Percentiles rank a stretch among this genome's conserved stretches.
These are phyloP conservation scores for Cucurbita moschata DNA, from an alignment of 306 rosid genomes.

Conservation along the genomic window DNA sequence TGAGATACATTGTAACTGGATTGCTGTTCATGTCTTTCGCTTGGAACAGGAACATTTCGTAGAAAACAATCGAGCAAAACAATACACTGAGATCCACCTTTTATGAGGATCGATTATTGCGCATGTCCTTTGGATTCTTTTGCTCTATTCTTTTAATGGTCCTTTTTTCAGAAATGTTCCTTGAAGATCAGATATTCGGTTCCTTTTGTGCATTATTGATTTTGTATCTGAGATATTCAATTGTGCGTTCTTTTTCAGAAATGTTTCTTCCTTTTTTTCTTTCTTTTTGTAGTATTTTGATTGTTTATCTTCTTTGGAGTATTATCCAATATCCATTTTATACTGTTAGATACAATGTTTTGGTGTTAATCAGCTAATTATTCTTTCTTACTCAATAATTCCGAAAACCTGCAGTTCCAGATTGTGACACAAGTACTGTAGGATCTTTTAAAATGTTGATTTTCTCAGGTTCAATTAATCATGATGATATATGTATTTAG, in stretches of 20 bases:
- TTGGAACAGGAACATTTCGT: background rate
- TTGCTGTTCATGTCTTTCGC: background rate
- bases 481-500: background rate
- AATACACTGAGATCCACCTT: background rate
- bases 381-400: background rate
- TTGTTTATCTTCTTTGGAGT: background rate
- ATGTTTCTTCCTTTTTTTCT: background rate
- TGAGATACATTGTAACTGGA: background rate
- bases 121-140: background rate
- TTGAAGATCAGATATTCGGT: background rate
- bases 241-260: background rate
- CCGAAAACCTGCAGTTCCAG: background rate
- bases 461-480: background rate
- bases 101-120: background rate
- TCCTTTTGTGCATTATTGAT: background rate
- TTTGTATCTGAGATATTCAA: background rate
- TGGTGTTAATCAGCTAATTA: background rate
- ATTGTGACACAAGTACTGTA: slow-evolving; percentile 1
- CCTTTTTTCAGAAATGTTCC: background rate
- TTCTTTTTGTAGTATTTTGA: background rate
- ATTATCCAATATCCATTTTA: background rate
- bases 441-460: background rate
- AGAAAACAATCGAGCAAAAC: background rate
- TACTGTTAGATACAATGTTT: background rate
- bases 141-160: background rate